Evolutionary conservation across 1,139 yeast genomes (phyloP).

Genomic region (Taphrina communis): DNA sequence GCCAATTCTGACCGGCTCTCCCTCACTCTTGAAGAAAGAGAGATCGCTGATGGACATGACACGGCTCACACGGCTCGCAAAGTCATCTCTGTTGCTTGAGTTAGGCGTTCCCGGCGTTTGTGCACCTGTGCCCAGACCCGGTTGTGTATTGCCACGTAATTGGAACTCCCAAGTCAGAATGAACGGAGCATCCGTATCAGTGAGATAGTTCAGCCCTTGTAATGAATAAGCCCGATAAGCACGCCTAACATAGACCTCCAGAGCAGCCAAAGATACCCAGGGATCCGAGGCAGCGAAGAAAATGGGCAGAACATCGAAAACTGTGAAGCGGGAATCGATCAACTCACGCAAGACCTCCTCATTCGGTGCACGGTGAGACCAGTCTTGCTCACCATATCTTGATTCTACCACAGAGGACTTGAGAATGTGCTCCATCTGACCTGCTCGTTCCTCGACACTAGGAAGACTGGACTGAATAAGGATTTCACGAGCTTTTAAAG

Average conservation of each 20-base stretch:
- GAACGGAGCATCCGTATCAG: constrained; percentile 61
- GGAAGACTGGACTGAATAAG: constrained; percentile 96
- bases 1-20: constrained; percentile 79
- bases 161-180: constrained; percentile 89
- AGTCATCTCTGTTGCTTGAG: constrained; percentile 47
- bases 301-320: constrained; percentile 91
- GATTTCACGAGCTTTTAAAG: constrained; percentile 95
- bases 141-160: constrained; percentile 72
- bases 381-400: constrained; percentile 78
- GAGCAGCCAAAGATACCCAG: constrained; percentile 92
- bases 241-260: constrained; percentile 94
- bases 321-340: constrained; percentile 93
- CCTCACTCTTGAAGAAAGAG: constrained; percentile 68
- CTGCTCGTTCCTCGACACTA: constrained; percentile 92
- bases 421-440: constrained; percentile 93
- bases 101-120: constrained; percentile 40
- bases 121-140: constrained; percentile 53
- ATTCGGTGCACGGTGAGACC: constrained; percentile 80
- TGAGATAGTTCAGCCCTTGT: constrained; percentile 72
- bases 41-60: constrained; percentile 92
- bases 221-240: constrained; percentile 96
- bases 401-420: constrained; percentile 89
- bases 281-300: constrained; percentile 83
- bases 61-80: constrained; percentile 57
- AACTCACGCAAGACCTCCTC: constrained; percentile 82